Base-by-base conservation (phyloP, 768 basidiomycete species). In the Tricholoma saponaceum region DNA sequence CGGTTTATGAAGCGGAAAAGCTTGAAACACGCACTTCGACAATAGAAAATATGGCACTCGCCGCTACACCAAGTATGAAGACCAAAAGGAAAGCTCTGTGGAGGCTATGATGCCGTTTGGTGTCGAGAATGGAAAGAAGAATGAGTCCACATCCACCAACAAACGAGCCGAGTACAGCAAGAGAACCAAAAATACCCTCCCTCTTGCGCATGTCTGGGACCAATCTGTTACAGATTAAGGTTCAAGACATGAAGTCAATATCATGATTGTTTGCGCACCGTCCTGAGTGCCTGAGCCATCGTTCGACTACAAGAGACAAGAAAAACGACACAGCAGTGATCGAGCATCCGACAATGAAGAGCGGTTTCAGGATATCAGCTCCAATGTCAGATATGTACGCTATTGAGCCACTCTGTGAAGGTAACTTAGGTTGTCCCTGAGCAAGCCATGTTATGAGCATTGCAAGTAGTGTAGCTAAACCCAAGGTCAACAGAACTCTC, bases 371-470 rank as follows among this genome's bases (percentile, higher is more conserved):
- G 52, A 79, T 75, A 61, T 79, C 79, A 18, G 90, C 89, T n/a
- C 86, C 89, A 33, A 91, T 71, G 64, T 92, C 89, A 41, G 87
- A 89, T 50, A 92, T 90, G 69, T 87, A 90, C n/a, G 84, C 82
- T 52, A 90, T 82, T 1, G 69, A 69, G 20, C 79, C 79, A 35
- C 83, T 77, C 67, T 80, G 76, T 13, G 85, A 79, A 14, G 76
- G 75, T 62, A 86, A 85, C 64, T 75, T 76, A 8, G 84, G 86
- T 28, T 80, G 74, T 18, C 87, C 87, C n/a, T 77, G 74, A 8
- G 82, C 83, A 22, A 85, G 76, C 87, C 88, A 92, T 26, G 83
- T 83, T 55, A 89, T 79, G 28, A 92, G 70, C 82, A 92, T 83
- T 1, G 87, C 79, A 51, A 85, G 78, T 8, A 92, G 74, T 12